Conservation (phyloP, 768 basidiomycete genomes). For the Strobilomyces echinocephalus region DNA sequence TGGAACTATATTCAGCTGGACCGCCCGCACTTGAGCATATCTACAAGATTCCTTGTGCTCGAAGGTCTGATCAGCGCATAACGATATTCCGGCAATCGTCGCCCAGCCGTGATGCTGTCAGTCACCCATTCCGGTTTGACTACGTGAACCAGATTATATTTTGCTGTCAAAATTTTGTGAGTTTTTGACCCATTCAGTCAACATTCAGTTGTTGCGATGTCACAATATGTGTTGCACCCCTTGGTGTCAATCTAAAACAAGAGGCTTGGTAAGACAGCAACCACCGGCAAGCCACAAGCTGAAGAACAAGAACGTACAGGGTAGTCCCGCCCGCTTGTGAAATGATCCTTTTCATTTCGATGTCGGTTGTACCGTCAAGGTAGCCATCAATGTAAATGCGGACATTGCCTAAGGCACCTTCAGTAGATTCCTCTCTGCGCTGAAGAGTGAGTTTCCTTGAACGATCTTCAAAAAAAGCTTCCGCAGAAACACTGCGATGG, state of each 20-base stretch:
- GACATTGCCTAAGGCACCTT: conserved; percentile 38
- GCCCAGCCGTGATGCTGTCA: conserved; percentile 61
- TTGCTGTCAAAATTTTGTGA: conserved; percentile 54
- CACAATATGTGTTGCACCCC: conserved; percentile 73
- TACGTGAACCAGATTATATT: conserved; percentile 49
- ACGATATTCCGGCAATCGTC: conserved; percentile 52
- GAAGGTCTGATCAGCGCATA: conserved; percentile 48
- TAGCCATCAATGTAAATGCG: conserved; percentile 71
- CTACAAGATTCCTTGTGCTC: conserved; percentile 35
- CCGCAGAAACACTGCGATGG: conserved; percentile 24
- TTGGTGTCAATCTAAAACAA: conserved; percentile 44
- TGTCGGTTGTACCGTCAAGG: conserved; percentile 66
- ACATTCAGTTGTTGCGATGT: conserved; percentile 67
- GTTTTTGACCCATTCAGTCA: conserved; percentile 72
- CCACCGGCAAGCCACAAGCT: neutral
- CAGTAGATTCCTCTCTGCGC: conserved; percentile 8
- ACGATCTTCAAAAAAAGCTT: conserved; percentile 40
- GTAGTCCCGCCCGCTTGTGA: conserved; percentile 61
- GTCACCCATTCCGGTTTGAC: conserved; percentile 74
- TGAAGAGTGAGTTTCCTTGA: conserved; percentile 41
- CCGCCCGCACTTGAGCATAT: conserved; percentile 33
- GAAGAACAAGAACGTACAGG: conserved; percentile 45
- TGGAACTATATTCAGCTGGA: conserved; percentile 2
- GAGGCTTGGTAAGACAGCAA: neutral
- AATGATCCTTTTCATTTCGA: conserved; percentile 71